Evolutionary conservation across 23 red algal genomes (phyloP).

Genomic region (Gracilaria domingensis): DNA sequence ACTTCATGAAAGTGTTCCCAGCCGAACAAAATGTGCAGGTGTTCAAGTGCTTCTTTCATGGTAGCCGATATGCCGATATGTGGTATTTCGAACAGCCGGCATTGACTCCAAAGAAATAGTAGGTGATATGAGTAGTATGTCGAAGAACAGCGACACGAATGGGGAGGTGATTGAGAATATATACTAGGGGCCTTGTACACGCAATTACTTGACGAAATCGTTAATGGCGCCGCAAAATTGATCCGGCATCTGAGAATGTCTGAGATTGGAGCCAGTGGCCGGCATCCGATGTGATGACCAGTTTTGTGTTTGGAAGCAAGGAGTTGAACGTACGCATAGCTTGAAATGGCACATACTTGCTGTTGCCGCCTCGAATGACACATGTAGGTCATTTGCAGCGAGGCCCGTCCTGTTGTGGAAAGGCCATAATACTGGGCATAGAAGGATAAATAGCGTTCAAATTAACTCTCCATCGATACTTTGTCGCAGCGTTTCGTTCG

Average conservation of each 20-base stretch:
- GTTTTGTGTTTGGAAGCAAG: slow-evolving; percentile 76
- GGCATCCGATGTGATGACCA: slow-evolving; percentile 71
- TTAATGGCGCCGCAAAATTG: slow-evolving; percentile 85
- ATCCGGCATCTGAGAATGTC: slow-evolving; percentile 86
- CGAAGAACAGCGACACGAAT: not conserved
- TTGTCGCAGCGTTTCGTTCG: not conserved
- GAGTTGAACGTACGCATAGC: slow-evolving; percentile 56
- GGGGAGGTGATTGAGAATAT: not conserved
- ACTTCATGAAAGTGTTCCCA: slow-evolving; percentile 58
- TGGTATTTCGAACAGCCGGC: slow-evolving; percentile 82
- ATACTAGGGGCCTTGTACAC: not conserved
- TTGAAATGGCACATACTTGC: slow-evolving; percentile 80
- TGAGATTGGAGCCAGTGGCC: slow-evolving; percentile 91
- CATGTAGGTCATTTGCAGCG: slow-evolving; percentile 63
- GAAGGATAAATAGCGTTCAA: slow-evolving; percentile 5
- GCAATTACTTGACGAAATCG: slow-evolving; percentile 61
- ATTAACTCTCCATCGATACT: slow-evolving; percentile 48
- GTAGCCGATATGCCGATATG: slow-evolving; percentile 44
- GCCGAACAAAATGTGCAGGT: slow-evolving; percentile 69
- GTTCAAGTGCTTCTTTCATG: slow-evolving; percentile 59
- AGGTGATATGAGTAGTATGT: not conserved
- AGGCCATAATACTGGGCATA: slow-evolving; percentile 46
- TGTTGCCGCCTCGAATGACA: slow-evolving; percentile 82
- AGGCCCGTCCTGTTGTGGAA: slow-evolving; percentile 26
- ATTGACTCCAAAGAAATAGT: slow-evolving; percentile 41